Percentiles rank a stretch among this genome's conserved stretches.
These are phyloP conservation scores for Macrolepiota albuminosa DNA, from an alignment of 768 basidiomycete genomes.

Conservation along the genomic window DNA sequence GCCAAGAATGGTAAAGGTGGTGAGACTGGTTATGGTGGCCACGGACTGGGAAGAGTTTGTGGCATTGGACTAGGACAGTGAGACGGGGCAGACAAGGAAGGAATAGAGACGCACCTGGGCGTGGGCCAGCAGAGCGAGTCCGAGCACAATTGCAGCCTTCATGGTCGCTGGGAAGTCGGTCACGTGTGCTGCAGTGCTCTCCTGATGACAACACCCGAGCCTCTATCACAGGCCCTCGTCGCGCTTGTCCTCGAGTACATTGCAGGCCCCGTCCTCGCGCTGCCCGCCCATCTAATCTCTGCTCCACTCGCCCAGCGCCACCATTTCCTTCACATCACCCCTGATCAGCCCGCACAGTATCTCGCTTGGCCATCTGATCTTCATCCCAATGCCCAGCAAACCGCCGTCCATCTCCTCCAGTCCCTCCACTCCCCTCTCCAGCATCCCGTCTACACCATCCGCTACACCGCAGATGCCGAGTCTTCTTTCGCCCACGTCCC, in stretches of 20 bases:
- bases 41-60: conserved; percentile 24
- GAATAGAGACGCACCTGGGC: conserved; percentile 34
- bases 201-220: neutral
- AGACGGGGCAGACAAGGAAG: neutral
- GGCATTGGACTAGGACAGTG: conserved; percentile 3
- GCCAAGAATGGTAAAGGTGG: conserved; percentile 31
- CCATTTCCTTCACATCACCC: conserved; percentile 52
- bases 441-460: conserved; percentile 33
- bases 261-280: conserved; percentile 41
- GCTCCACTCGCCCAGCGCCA: conserved; percentile 57
- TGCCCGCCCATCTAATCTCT: conserved; percentile 63
- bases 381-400: conserved; percentile 23
- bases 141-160: conserved; percentile 24
- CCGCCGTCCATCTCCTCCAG: conserved; percentile 39
- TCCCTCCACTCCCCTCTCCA: conserved; percentile 27
- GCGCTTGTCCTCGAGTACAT: conserved; percentile 54
- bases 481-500: conserved; percentile 53
- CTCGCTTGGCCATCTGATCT: conserved; percentile 59
- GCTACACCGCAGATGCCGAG: conserved; percentile 44
- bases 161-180: conserved; percentile 11
- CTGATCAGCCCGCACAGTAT: conserved; percentile 48
- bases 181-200: conserved; percentile 6
- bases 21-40: conserved; percentile 35
- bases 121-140: conserved; percentile 33
- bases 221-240: conserved; percentile 27